Base-by-base conservation (phyloP, 2,329 filamentous ascomycete genomes). In the Hypoxylon sp. region DNA sequence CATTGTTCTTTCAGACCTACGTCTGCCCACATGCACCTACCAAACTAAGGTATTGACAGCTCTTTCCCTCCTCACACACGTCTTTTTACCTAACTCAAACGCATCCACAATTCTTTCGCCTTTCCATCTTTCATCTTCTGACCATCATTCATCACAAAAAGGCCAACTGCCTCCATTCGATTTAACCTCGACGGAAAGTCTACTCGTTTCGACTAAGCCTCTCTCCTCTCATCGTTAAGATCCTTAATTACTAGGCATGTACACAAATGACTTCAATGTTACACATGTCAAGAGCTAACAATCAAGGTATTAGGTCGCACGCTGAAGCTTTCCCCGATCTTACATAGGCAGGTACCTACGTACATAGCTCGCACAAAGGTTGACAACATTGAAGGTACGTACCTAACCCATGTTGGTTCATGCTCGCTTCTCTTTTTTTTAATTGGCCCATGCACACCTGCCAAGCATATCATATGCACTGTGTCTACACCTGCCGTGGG, bases 401-500 rank as follows among this genome's bases (percentile, higher is more conserved):
- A 67, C 32, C 48, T 13, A 19, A 67, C 32, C 48, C n/a, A 19
- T 38, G 17, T 28, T 36, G 46, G 36, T 23, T 32, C 51, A 38
- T 60, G 17, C 23, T 30, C 51, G 28, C 28, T 30, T 36, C 36
- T 25, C 45, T 13, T 56, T 25, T 48, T 46, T 50, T 50, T 72
- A 28, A 75, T 75, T 75, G 73, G 73, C 52, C 53, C 58, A 30
- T 60, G 34, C 53, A 25, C 43, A 57, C 65, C 52, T 71, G 58
- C 68, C 69, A 65, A 65, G 65, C 52, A 57, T 34, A 45, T 41
- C 48, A 65, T 59, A 55, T 57, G 50, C 69, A 69, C 62, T 68
- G 64, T 63, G 56, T 57, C 65, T 70, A 74, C 75, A 65, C 75
- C 73, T 74, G 67, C 75, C 74, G 75, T 76, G 60, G 10, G 25